These are phyloP conservation scores for Penicillium sp. DNA, from an alignment of 2,329 filamentous ascomycete species.

Conservation along the genomic window DNA sequence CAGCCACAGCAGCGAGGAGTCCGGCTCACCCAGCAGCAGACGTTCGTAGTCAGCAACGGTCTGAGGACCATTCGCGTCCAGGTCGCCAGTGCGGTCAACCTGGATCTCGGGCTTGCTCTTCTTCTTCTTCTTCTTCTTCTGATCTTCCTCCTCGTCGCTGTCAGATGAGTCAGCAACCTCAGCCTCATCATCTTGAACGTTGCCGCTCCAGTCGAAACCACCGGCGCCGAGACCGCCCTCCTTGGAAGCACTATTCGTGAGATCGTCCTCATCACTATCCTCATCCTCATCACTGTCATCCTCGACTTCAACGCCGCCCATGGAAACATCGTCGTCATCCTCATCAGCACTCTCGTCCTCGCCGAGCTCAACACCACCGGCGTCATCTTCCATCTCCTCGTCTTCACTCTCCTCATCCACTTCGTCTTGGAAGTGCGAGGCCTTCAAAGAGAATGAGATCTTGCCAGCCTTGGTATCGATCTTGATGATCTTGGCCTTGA, in stretches of 20 bases:
- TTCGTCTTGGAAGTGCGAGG: slow-evolving; percentile 76
- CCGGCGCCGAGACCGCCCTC: slow-evolving; percentile 65
- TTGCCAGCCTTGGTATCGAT: slow-evolving; percentile 73
- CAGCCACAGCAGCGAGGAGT: slow-evolving; percentile 93
- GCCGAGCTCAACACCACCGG: slow-evolving; percentile 35
- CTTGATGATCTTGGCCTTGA: slow-evolving; percentile 86
- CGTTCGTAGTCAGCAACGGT: slow-evolving; percentile 92
- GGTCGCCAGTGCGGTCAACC: slow-evolving; percentile 86
- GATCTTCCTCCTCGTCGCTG: slow-evolving; percentile 52
- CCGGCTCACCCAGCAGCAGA: slow-evolving; percentile 84
- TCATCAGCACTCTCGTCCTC: slow-evolving; percentile 40
- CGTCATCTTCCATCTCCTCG: slow-evolving; percentile 43
- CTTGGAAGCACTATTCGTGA: slow-evolving; percentile 43
- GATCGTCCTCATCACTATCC: slow-evolving; percentile 45
- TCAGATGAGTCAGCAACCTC: slow-evolving; percentile 46
- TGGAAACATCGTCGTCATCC: slow-evolving; percentile 37
- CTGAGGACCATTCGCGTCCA: slow-evolving; percentile 85
- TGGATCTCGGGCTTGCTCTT: slow-evolving; percentile 74
- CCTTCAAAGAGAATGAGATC: slow-evolving; percentile 89
- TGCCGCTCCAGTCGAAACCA: slow-evolving; percentile 86
- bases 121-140: slow-evolving; percentile 69
- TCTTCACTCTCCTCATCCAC: slow-evolving; percentile 51
- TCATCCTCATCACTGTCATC: slow-evolving; percentile 46
- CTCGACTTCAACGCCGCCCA: slow-evolving; percentile 50
- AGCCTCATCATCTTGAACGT: slow-evolving; percentile 58